phyloP scores from a whole-genome alignment of 768 basidiomycete species.

The Pulveroboletus sp. region DNA sequence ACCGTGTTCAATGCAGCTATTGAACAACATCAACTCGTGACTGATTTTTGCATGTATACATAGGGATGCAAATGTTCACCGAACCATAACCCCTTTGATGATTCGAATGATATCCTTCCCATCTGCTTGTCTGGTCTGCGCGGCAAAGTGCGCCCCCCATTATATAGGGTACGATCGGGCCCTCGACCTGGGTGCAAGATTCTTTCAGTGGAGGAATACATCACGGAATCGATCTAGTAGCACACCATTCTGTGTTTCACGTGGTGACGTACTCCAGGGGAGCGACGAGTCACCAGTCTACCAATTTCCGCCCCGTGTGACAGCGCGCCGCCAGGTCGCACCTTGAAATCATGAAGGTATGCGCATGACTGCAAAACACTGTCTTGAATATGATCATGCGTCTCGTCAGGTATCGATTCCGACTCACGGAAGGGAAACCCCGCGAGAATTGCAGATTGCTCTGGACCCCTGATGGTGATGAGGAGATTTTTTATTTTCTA shows the following conservation, averaged over 20 bases:
- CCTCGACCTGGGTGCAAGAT: background rate
- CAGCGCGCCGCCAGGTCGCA: background rate
- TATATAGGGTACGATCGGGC: background rate
- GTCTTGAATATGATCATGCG: background rate
- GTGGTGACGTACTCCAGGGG: background rate
- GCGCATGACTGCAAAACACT: constrained; percentile 1
- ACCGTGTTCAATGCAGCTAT: constrained; percentile 7
- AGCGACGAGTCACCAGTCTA: constrained; percentile 1
- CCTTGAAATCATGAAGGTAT: constrained; percentile 1
- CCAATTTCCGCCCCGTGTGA: background rate
- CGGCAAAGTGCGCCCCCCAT: background rate
- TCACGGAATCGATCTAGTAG: too few relatives aligned
- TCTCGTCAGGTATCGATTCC: too few relatives aligned
- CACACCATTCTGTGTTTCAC: background rate
- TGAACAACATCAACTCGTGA: background rate
- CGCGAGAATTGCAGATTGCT: background rate
- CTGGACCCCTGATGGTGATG: background rate
- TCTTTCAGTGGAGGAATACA: too few relatives aligned
- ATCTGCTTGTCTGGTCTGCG: too few relatives aligned
- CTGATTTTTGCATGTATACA: background rate
- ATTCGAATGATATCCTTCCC: too few relatives aligned
- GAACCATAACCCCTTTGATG: too few relatives aligned
- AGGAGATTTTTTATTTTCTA: background rate
- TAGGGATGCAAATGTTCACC: background rate
- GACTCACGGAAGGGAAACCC: constrained; percentile 8